Conservation (phyloP, 1,139 yeast species). For the Yamadazyma membranifaciens region DNA sequence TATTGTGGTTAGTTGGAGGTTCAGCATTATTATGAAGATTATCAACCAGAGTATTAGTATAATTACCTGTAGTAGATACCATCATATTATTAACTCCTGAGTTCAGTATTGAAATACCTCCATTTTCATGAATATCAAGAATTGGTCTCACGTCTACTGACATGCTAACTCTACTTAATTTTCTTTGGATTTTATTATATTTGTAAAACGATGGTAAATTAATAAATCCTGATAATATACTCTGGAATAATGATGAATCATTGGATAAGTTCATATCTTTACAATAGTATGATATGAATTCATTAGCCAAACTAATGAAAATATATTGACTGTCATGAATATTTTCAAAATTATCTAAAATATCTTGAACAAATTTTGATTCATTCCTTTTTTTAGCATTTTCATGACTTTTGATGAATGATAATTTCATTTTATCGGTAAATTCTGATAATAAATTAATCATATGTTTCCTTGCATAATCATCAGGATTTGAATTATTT, state of each 20-base stretch:
- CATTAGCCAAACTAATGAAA: constrained; percentile 40
- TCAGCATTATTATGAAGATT: not conserved
- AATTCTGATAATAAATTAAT: constrained; percentile 22
- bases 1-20: not conserved
- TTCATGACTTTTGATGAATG: constrained; percentile 20
- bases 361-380: constrained; percentile 40
- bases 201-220: constrained; percentile 74
- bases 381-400: constrained; percentile 16
- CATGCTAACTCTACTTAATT: constrained; percentile 22
- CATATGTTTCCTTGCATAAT: constrained; percentile 20
- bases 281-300: constrained; percentile 69
- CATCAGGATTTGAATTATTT: constrained; percentile 13
- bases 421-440: constrained; percentile 23
- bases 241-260: constrained; percentile 69
- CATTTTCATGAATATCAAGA: not conserved
- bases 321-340: constrained; percentile 32
- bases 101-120: too few relatives aligned
- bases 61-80: not conserved
- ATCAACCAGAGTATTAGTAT: not conserved
- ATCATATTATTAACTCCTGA: not conserved
- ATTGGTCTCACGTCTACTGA: constrained; percentile 25
- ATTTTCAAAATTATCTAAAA: constrained; percentile 37
- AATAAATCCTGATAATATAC: constrained; percentile 66
- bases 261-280: constrained; percentile 59
- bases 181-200: constrained; percentile 48